Percentiles rank a stretch among this genome's conserved stretches.
Conservation (phyloP, 176 grass and related monocot species). For the Pharus latifolius region DNA sequence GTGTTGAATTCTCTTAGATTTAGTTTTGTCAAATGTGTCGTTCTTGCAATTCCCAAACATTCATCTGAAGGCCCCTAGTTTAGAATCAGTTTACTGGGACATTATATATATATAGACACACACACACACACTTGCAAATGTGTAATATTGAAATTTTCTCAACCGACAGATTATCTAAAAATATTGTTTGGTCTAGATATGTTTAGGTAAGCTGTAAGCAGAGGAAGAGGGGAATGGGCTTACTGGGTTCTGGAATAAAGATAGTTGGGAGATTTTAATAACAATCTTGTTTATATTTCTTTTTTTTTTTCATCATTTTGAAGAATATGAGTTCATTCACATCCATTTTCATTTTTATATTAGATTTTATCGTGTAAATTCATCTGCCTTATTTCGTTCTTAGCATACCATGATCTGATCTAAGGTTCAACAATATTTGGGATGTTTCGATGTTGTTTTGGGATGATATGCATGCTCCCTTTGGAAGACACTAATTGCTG, state of each 20-base stretch:
- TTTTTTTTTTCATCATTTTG: background rate
- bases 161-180: background rate
- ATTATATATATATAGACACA: background rate
- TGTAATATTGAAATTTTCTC: slow-evolving; percentile 7
- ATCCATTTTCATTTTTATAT: background rate
- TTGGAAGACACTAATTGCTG: background rate
- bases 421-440: background rate
- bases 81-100: background rate
- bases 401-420: background rate
- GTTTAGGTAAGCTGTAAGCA: background rate
- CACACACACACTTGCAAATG: background rate
- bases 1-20: background rate
- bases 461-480: background rate
- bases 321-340: background rate
- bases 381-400: background rate
- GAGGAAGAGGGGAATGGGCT: background rate
- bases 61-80: background rate
- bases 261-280: background rate
- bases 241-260: background rate
- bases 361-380: background rate
- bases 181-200: background rate
- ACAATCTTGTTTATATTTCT: background rate
- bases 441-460: background rate
- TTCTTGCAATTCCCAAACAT: background rate
- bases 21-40: background rate